Evolutionary conservation across 345 rosid genomes (phyloP).

Genomic region (Camelina neglecta): DNA sequence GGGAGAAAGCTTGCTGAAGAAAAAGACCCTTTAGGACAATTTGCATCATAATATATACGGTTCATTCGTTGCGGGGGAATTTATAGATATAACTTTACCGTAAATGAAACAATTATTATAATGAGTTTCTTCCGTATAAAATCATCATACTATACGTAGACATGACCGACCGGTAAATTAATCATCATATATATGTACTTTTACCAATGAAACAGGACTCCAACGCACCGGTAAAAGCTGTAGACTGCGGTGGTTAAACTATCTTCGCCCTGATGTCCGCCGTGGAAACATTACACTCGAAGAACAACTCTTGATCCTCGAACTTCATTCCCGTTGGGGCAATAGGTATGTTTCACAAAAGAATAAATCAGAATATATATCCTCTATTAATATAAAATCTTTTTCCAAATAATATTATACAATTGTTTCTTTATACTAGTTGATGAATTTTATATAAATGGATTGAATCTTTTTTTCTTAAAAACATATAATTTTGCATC

Average conservation of each 20-base stretch:
- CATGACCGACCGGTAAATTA: slow-evolving; percentile 30
- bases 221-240: slow-evolving; percentile 97
- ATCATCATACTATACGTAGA: slow-evolving; percentile 28
- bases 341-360: slow-evolving; percentile 57
- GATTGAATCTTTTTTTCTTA: not conserved
- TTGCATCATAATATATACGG: slow-evolving; percentile 39
- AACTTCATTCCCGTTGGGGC: slow-evolving; percentile 97
- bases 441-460: not conserved
- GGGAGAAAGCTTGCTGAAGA: slow-evolving; percentile 48
- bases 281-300: slow-evolving; percentile 92
- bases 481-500: not conserved
- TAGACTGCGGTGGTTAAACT: slow-evolving; percentile 90
- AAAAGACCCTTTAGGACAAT: slow-evolving; percentile 43
- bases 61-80: slow-evolving; percentile 14
- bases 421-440: not conserved
- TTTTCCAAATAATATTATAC: not conserved
- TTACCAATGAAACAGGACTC: slow-evolving; percentile 61
- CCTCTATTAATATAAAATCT: not conserved
- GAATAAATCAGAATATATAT: not conserved
- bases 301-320: slow-evolving; percentile 91
- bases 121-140: slow-evolving; percentile 43
- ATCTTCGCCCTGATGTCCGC: slow-evolving; percentile 91
- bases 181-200: slow-evolving; percentile 21
- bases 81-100: slow-evolving; percentile 33
- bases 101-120: slow-evolving; percentile 26